Conservation (phyloP, 2,329 filamentous ascomycete genomes). For the Ilyonectria sp. region DNA sequence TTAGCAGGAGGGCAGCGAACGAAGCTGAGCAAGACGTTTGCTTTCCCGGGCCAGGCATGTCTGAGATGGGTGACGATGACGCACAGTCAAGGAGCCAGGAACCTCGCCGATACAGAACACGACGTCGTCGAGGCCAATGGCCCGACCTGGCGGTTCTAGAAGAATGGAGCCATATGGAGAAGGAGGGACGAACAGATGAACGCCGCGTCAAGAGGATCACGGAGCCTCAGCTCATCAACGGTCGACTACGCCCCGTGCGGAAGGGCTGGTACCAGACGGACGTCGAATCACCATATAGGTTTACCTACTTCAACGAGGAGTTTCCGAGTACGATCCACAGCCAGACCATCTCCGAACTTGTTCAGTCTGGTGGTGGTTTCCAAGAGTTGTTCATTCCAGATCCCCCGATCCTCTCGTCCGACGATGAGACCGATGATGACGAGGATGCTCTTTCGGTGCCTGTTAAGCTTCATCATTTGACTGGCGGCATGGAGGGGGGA, state of each 20-base stretch:
- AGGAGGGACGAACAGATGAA: conserved; percentile 84
- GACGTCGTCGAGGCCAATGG: conserved; percentile 82
- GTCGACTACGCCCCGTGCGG: conserved; percentile 85
- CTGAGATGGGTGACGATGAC: conserved; percentile 87
- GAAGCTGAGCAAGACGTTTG: conserved; percentile 91
- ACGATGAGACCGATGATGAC: conserved; percentile 78
- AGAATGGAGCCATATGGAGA: conserved; percentile 92
- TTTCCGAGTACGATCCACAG: conserved; percentile 97
- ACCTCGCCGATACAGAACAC: conserved; percentile 53
- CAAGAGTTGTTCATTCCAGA: conserved; percentile 92
- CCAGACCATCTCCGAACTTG: conserved; percentile 92
- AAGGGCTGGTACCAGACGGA: conserved; percentile 88
- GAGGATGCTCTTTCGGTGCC: conserved; percentile 54
- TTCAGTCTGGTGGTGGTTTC: conserved; percentile 88
- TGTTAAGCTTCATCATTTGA: conserved; percentile 43
- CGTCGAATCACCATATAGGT: conserved; percentile 92
- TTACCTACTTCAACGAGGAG: conserved; percentile 99
- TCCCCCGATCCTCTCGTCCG: conserved; percentile 81
- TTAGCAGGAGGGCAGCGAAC: conserved; percentile 66
- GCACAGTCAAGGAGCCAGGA: conserved; percentile 62
- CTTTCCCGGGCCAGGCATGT: conserved; percentile 82
- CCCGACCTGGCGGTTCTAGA: conserved; percentile 88
- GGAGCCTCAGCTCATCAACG: conserved; percentile 93
- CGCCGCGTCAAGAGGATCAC: conserved; percentile 91
- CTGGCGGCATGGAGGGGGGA: conserved; percentile 54